Conservation (phyloP, 176 grass and related monocot genomes). For the Alloteropsis semialata region DNA sequence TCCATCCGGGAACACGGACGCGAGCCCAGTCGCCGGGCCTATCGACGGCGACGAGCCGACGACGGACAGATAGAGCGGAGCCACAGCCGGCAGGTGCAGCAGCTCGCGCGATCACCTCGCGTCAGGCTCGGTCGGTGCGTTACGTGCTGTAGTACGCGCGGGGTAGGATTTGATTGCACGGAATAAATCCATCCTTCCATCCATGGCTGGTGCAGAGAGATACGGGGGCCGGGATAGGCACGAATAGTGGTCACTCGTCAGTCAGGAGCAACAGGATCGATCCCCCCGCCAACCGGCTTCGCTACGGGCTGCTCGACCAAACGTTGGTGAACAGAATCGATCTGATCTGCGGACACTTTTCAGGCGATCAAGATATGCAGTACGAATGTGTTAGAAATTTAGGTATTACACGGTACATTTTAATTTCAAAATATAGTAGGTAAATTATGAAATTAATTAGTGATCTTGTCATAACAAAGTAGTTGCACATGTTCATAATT, state of each 20-base stretch:
- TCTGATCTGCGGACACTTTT: neutral
- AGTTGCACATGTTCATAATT: no score
- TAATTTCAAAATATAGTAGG: no score
- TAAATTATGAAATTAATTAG: no score
- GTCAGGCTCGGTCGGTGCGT: neutral
- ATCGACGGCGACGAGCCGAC: no score
- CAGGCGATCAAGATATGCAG: neutral
- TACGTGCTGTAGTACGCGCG: neutral
- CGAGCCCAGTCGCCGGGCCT: no score
- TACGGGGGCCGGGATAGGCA: neutral
- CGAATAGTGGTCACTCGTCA: constrained; percentile 1
- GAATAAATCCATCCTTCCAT: neutral
- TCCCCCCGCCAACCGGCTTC: neutral
- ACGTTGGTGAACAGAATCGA: neutral
- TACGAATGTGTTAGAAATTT: no score
- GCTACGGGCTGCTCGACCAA: neutral
- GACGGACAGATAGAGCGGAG: no score
- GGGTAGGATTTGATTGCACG: neutral
- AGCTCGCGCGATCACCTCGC: no score
- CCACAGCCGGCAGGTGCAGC: no score
- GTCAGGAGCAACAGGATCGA: neutral
- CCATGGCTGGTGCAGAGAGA: neutral
- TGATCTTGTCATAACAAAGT: no score
- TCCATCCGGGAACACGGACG: neutral
- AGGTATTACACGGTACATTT: no score